Evolutionary conservation across 805 yeast genomes (phyloP), one percentile per base, ranked within the genome.

Genomic region (Ogataea pini): DNA sequence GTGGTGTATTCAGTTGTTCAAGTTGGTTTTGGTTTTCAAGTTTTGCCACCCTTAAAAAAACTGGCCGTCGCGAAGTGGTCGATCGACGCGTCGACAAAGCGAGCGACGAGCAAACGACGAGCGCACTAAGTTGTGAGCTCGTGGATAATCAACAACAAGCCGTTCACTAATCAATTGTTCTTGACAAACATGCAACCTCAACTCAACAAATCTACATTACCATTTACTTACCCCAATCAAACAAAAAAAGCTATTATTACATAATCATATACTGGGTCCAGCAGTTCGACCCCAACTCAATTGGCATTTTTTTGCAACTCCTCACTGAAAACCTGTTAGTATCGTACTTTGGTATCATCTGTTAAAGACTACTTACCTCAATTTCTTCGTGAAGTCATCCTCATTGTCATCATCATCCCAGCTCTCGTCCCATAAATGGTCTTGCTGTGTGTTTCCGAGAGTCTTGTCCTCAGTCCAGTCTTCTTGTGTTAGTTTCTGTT

Each of bases 331-430:
- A 3, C 41, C 2, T 27, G 47, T 43, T 43, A 43, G 47, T 43
- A 43, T 6, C 19, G 8, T 16, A 16, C n/a, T 33, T 25, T 9
- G 17, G 31, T 25, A 16, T 4, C 22, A 3, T 27, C 36, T 13
- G 16, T 17, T 31, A 12, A n/a, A n/a, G 9, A 14, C 25, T 29
- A 62, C 83, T 49, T 69, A 73, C 78, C 83, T 82, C 64, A 92
- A 75, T 59, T 79, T 83, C 53, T 76, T 77, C 36, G 94, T 82
- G 70, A 92, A 94, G 56, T 89, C 89, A 61, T 91, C 97, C 51
- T 88, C 94, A 50, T 85, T 87, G 61, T 91, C 97, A 53, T 90
- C 96, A 65, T 92, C 95, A 57, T 87, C 97, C 99, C 99, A 92
- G 65, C 89, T 92, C 68, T 91, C 97, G 58, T 91, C 96, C 97